phyloP scores from a whole-genome alignment of 768 basidiomycete species.

The Mycena maculata region DNA sequence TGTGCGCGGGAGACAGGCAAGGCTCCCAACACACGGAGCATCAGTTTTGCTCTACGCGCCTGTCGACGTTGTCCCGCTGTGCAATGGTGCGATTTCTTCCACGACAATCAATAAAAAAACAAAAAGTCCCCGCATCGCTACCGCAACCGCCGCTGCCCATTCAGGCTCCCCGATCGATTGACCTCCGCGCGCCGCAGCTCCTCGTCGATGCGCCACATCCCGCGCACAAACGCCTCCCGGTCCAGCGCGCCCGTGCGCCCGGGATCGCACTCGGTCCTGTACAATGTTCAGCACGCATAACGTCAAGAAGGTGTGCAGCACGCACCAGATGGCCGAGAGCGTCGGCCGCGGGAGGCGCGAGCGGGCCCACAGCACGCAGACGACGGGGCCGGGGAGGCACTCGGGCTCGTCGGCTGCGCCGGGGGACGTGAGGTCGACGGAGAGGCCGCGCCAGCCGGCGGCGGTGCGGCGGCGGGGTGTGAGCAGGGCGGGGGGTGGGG shows the following conservation, averaged over 20 bases:
- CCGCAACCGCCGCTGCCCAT: no score
- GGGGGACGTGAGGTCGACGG: slow-evolving; percentile 64
- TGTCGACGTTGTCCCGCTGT: no score
- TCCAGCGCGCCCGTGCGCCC: slow-evolving; percentile 66
- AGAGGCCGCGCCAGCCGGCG: slow-evolving; percentile 80
- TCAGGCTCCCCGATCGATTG: neutral
- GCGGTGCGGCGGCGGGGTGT: slow-evolving; percentile 56
- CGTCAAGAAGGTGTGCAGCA: slow-evolving; percentile 23
- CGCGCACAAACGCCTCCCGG: slow-evolving; percentile 74
- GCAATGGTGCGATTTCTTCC: no score
- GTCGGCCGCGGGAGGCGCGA: slow-evolving; percentile 31
- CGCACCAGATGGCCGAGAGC: slow-evolving; percentile 76
- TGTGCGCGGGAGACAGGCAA: no score
- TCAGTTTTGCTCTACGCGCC: no score
- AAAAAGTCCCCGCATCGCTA: no score
- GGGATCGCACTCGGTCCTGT: slow-evolving; percentile 79
- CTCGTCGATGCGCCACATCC: slow-evolving; percentile 91
- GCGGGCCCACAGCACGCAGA: slow-evolving; percentile 29
- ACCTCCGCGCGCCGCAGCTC: slow-evolving; percentile 70
- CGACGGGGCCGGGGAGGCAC: slow-evolving; percentile 20
- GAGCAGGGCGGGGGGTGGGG: slow-evolving; percentile 52
- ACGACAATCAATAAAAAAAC: no score
- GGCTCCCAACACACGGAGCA: no score
- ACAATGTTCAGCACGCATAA: slow-evolving; percentile 16
- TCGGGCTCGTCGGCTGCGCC: slow-evolving; percentile 25